These are phyloP conservation scores for Aureobasidium sp. DNA, from an alignment of 2,329 filamentous ascomycete species.

Conservation along the genomic window DNA sequence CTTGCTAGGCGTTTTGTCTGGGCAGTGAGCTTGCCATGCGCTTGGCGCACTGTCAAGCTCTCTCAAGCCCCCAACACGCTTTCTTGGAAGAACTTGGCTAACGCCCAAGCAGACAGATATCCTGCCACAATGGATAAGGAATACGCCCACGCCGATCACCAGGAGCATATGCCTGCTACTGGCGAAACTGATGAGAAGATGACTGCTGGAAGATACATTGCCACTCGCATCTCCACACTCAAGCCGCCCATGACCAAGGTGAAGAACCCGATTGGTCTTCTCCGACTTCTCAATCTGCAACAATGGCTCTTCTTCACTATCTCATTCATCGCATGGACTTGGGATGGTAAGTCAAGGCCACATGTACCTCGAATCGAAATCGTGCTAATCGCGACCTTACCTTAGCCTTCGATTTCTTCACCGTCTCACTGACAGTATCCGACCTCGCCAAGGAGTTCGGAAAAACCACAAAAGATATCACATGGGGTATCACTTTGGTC, in stretches of 20 bases:
- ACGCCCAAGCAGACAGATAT: background rate
- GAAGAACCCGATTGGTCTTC: constrained; percentile 43
- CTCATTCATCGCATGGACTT: constrained; percentile 20
- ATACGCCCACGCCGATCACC: background rate
- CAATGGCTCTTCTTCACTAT: constrained; percentile 51
- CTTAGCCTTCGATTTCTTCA: constrained; percentile 33
- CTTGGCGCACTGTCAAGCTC: constrained; percentile 3
- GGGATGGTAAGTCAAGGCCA: constrained; percentile 24
- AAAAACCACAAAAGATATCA: constrained; percentile 48
- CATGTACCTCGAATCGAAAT: too few relatives aligned
- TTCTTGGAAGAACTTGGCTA: background rate
- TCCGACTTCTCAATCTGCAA: constrained; percentile 43
- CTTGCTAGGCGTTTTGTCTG: background rate
- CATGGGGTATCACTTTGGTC: constrained; percentile 45
- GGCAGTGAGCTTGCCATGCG: constrained; percentile 1
- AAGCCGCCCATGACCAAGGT: constrained; percentile 49
- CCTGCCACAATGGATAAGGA: constrained; percentile 8
- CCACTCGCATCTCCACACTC: constrained; percentile 47
- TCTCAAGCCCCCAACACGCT: constrained; percentile 1
- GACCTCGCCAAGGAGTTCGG: constrained; percentile 45
- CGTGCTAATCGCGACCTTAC: background rate
- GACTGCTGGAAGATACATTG: constrained; percentile 42
- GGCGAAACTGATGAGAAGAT: constrained; percentile 25
- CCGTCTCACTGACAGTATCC: constrained; percentile 47
- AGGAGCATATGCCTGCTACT: constrained; percentile 12